A percentile compares a stretch with the other conserved stretches of the same genome.
Conservation (phyloP, 1,284 basidiomycete genomes). For the Grifola frondosa region DNA sequence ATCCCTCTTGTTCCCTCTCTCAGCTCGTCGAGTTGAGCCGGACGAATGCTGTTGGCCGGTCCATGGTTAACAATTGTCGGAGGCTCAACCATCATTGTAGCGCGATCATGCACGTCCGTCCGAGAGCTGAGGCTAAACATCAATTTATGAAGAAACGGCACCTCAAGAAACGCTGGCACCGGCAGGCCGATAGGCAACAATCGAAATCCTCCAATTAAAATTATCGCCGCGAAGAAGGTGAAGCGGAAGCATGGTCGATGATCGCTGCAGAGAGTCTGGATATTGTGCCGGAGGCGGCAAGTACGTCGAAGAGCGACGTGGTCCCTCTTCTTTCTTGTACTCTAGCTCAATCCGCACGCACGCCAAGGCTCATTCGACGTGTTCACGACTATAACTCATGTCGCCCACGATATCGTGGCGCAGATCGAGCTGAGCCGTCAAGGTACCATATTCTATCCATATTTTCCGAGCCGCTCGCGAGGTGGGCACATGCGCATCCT, state of each 20-base stretch:
- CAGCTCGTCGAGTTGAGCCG: too few relatives aligned
- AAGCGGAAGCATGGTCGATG: conserved; percentile 27
- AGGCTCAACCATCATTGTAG: too few relatives aligned
- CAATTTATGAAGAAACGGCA: conserved; percentile 18
- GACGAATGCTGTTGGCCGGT: too few relatives aligned
- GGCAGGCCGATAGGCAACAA: conserved; percentile 7
- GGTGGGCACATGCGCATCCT: conserved; percentile 29
- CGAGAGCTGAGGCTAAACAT: conserved; percentile 18
- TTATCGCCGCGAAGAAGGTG: conserved; percentile 17
- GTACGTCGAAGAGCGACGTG: conserved; percentile 41
- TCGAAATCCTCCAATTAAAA: not conserved
- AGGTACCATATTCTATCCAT: conserved; percentile 42
- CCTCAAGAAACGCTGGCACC: conserved; percentile 1
- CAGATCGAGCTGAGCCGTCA: conserved; percentile 39
- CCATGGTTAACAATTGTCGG: too few relatives aligned
- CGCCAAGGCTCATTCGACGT: conserved; percentile 11
- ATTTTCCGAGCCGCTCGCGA: conserved; percentile 36
- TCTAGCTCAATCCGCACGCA: conserved; percentile 21
- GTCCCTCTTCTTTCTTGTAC: conserved; percentile 23
- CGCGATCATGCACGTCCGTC: too few relatives aligned
- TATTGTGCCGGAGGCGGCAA: conserved; percentile 45
- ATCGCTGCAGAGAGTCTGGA: conserved; percentile 41
- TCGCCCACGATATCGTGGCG: conserved; percentile 38
- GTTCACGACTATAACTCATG: conserved; percentile 4
- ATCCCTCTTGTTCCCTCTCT: too few relatives aligned